phyloP scores from a whole-genome alignment of 116 monocot genomes.

The Dioscorea cayenensis region DNA sequence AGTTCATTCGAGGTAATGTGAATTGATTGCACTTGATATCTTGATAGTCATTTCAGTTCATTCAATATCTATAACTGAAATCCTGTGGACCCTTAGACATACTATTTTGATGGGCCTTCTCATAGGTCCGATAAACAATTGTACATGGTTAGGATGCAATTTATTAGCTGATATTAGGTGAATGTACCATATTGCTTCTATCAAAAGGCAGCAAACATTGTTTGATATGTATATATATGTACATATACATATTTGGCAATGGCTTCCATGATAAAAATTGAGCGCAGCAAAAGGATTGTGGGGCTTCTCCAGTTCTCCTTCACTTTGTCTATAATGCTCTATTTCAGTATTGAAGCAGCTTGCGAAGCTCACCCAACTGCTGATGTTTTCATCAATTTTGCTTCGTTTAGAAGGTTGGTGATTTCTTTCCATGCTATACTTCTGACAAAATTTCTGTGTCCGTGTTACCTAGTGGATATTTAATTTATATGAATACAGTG shows the following conservation, averaged over 20 bases:
- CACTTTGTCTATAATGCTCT: constrained; percentile 2
- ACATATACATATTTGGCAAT: neutral
- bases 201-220: neutral
- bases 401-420: constrained; percentile 86
- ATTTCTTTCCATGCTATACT: neutral
- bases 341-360: constrained; percentile 82
- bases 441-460: neutral
- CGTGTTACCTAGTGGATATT: neutral
- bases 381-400: constrained; percentile 99
- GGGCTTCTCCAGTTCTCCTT: neutral
- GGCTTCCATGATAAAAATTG: neutral
- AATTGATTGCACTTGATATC: neutral
- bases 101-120: neutral
- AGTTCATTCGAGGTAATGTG: constrained; percentile 60
- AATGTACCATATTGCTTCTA: too few species aligned
- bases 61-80: neutral
- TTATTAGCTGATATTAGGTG: too few species aligned
- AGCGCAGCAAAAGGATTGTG: neutral
- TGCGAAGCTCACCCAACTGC: constrained; percentile 87
- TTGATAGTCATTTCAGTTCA: neutral
- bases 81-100: neutral
- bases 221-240: too few species aligned
- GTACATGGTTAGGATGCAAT: too few species aligned
- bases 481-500: constrained; percentile 47
- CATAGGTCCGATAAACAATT: neutral